Evolutionary conservation across 2,329 filamentous ascomycete species (phyloP).

Genomic region (Exophiala alcalophila): DNA sequence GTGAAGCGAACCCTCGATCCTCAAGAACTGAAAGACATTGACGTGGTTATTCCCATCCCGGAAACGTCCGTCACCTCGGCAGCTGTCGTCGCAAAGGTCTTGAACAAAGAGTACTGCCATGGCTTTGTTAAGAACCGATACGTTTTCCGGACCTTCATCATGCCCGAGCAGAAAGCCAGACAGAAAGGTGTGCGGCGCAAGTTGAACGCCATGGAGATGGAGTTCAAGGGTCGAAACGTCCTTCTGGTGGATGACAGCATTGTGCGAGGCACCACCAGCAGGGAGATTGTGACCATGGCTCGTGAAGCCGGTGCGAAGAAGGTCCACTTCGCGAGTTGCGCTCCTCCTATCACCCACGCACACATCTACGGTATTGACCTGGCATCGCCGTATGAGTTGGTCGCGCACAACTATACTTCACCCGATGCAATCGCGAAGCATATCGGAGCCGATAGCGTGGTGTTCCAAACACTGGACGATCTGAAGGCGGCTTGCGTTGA

Average conservation of each 20-base stretch:
- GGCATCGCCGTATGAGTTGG: conserved; percentile 66
- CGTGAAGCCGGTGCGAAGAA: conserved; percentile 77
- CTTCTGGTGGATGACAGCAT: conserved; percentile 87
- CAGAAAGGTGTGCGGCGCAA: conserved; percentile 88
- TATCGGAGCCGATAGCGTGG: conserved; percentile 72
- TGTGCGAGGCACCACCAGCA: conserved; percentile 77
- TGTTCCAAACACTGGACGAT: conserved; percentile 74
- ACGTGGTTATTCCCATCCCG: conserved; percentile 75
- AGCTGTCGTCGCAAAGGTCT: conserved; percentile 67
- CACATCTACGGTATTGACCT: conserved; percentile 85
- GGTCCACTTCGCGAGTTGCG: conserved; percentile 79
- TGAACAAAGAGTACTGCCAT: conserved; percentile 74
- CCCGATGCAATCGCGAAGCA: conserved; percentile 60
- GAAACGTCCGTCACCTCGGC: conserved; percentile 82
- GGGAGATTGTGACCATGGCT: conserved; percentile 80
- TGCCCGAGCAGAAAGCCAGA: conserved; percentile 75
- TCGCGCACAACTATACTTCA: conserved; percentile 64
- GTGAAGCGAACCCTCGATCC: conserved; percentile 66
- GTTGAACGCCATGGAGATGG: conserved; percentile 78
- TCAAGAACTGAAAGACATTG: conserved; percentile 70
- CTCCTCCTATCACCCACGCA: conserved; percentile 77
- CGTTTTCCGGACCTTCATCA: conserved; percentile 83
- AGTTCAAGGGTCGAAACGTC: conserved; percentile 78
- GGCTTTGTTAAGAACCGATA: conserved; percentile 89
- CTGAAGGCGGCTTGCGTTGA: conserved; percentile 76